Evolutionary conservation across 306 rosid genomes (phyloP), one percentile per base, ranked within the genome.

Genomic region (Delonix regia): DNA sequence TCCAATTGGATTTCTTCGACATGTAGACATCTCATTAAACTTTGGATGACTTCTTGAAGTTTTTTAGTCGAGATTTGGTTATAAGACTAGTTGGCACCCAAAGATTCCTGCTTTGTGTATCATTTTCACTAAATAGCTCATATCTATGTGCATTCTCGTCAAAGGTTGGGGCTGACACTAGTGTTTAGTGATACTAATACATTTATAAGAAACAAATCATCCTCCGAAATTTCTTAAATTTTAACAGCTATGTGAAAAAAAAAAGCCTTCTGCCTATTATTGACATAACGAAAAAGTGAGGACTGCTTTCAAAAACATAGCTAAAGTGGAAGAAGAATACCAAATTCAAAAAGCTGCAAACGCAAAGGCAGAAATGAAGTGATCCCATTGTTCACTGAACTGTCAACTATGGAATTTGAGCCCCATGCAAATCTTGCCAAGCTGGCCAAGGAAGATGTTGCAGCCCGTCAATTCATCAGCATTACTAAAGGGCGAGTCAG

Each of bases 401-500:
- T 76, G 52, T 84, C 83, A 4, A 81, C 60, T 39, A 80, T 27
- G 21, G 91, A 85, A 77, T 81, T 92, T 47, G 88, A 80, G 52
- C 98, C 97, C 98, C 98, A 94, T 71, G 97, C 91, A 86, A 90
- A 81, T 82, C 98, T 94, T 38, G 97, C 87, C 73, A 86, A 71
- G 81, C 91, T 84, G 74, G 96, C 90, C 86, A 94, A 83, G 62
- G 93, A 88, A 81, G 97, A 94, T 25, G 91, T 82, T 68, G 90
- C 87, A 57, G 71, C 82, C 97, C 90, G 81, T 62, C 68, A 73
- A 71, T 61, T 74, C 45, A 78, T 60, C 65, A 77, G 52, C 77
- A 49, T 80, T 76, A 75, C 65, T 21, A 49, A 19, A 81, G 59
- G 67, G 69, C 45, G 55, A 80, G 79, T 78, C 55, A 80, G 67